Conservation (phyloP, 768 basidiomycete species). For the Rhodosporidiobolus odoratus region DNA sequence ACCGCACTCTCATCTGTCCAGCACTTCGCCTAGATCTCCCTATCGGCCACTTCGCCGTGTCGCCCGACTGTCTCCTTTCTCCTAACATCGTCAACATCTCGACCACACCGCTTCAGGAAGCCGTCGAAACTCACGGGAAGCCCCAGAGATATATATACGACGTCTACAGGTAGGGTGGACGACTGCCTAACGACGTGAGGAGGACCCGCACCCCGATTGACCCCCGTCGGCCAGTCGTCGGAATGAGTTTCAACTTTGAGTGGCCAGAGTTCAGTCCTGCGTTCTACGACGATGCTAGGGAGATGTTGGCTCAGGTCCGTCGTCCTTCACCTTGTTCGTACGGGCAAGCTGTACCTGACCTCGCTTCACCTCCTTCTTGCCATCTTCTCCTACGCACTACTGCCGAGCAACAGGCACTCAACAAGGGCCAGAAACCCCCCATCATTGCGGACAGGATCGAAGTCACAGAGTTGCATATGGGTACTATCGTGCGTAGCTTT, state of each 20-base stretch:
- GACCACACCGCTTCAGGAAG: no score
- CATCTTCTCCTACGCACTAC: neutral
- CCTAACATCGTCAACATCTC: no score
- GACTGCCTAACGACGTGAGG: no score
- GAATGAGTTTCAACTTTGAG: conserved; percentile 64
- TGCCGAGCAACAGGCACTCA: conserved; percentile 70
- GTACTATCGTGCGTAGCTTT: conserved; percentile 64
- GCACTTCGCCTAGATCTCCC: no score
- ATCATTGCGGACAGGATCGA: conserved; percentile 97
- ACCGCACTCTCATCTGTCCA: no score
- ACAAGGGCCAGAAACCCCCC: conserved; percentile 94
- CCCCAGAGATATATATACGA: no score
- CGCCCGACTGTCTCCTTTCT: no score
- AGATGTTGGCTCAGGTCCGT: conserved; percentile 76
- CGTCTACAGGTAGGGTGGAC: no score
- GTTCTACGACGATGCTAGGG: conserved; percentile 91
- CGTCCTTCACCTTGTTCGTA: neutral
- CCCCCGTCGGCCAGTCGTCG: no score
- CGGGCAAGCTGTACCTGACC: neutral
- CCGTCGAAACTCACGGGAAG: no score
- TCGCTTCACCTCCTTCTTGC: neutral
- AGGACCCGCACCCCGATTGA: no score
- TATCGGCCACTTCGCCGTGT: no score
- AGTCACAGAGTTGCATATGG: conserved; percentile 99
- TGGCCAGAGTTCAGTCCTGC: conserved; percentile 96